phyloP scores from a whole-genome alignment of 2,329 filamentous ascomycete genomes.

The Fusarium dimerum region DNA sequence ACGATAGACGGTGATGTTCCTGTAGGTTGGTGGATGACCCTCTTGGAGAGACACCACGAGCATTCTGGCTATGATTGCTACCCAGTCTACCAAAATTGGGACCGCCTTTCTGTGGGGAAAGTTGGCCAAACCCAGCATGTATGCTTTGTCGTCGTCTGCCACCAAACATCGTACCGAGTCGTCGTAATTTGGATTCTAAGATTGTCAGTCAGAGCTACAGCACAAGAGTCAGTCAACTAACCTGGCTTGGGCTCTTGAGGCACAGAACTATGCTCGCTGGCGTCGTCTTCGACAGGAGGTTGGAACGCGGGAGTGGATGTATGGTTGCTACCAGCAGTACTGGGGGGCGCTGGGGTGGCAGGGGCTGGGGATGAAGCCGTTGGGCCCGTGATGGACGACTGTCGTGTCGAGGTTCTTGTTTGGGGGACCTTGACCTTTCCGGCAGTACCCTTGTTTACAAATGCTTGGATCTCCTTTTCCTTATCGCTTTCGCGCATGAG shows the following conservation, averaged over 20 bases:
- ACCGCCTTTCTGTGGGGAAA: constrained; percentile 55
- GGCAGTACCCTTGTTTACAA: constrained; percentile 48
- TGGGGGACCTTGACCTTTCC: constrained; percentile 38
- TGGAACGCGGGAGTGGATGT: constrained; percentile 12
- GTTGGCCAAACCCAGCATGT: constrained; percentile 60
- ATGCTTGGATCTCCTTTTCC: constrained; percentile 80
- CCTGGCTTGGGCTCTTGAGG: constrained; percentile 40
- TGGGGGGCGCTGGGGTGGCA: constrained; percentile 28
- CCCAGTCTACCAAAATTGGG: constrained; percentile 62
- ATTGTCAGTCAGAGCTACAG: constrained; percentile 22
- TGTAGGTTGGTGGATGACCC: constrained; percentile 61
- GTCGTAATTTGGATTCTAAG: constrained; percentile 57
- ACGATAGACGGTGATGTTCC: constrained; percentile 55
- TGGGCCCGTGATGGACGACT: constrained; percentile 39
- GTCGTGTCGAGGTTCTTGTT: constrained; percentile 44
- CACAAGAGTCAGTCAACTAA: constrained; percentile 11
- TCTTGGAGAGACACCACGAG: constrained; percentile 55
- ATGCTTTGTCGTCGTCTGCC: constrained; percentile 67
- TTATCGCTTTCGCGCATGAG: constrained; percentile 85
- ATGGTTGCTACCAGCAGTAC: constrained; percentile 26
- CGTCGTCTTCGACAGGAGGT: constrained; percentile 30
- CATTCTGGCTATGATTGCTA: constrained; percentile 56
- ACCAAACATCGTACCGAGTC: constrained; percentile 68
- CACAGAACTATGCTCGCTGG: constrained; percentile 45
- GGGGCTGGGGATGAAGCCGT: constrained; percentile 24